phyloP scores from a whole-genome alignment of 371 early-diverging fungal species.

The Rhizopus arrhizus region DNA sequence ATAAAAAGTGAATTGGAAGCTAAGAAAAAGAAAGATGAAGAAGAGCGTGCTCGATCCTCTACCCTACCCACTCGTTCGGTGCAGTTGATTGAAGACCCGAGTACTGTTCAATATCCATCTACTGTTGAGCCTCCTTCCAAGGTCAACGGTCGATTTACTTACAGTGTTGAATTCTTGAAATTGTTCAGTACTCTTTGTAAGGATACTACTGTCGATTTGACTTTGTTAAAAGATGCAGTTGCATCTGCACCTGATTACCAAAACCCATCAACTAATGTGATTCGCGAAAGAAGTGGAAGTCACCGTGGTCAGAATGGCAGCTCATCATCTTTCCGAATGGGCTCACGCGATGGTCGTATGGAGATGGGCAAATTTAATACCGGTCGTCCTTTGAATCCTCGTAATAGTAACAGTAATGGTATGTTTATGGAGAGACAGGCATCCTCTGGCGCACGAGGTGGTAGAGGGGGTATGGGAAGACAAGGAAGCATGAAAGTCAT shows the following conservation, averaged over 20 bases:
- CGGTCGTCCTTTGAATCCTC: slow-evolving; percentile 49
- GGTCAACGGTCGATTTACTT: slow-evolving; percentile 54
- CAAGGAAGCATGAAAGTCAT: slow-evolving; percentile 42
- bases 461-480: slow-evolving; percentile 49
- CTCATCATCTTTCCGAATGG: slow-evolving; percentile 49
- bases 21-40: slow-evolving; percentile 42
- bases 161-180: slow-evolving; percentile 76
- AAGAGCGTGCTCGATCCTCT: slow-evolving; percentile 30
- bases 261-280: background rate
- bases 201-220: slow-evolving; percentile 66
- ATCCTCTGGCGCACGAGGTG: slow-evolving; percentile 42
- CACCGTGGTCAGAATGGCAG: slow-evolving; percentile 44
- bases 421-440: slow-evolving; percentile 34
- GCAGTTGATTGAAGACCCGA: slow-evolving; percentile 38
- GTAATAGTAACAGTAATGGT: slow-evolving; percentile 51
- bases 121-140: slow-evolving; percentile 39
- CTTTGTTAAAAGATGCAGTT: background rate
- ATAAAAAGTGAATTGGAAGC: slow-evolving; percentile 34
- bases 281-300: slow-evolving; percentile 47
- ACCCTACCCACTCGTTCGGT: slow-evolving; percentile 6
- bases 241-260: background rate
- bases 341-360: slow-evolving; percentile 45
- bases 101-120: slow-evolving; percentile 44
- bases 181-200: slow-evolving; percentile 71
- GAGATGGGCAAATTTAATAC: slow-evolving; percentile 58